These are phyloP conservation scores for Salvia sclarea DNA, from an alignment of 305 asterid genomes.

Conservation along the genomic window DNA sequence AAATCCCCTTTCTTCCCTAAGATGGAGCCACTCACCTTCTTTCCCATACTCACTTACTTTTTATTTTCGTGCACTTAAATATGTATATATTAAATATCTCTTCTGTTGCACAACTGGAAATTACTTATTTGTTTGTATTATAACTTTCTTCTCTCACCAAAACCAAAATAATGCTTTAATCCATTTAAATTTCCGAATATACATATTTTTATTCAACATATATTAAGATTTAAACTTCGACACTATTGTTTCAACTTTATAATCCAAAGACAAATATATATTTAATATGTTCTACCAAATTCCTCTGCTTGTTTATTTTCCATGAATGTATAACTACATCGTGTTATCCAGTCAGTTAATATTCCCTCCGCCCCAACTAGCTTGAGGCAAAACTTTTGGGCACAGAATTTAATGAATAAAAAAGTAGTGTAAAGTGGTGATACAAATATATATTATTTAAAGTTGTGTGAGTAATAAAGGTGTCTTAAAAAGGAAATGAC, in stretches of 20 bases:
- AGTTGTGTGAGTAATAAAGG: no score
- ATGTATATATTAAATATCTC: neutral
- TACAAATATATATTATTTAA: no score
- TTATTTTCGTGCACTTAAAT: neutral
- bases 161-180: neutral
- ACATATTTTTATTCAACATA: neutral
- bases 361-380: no score
- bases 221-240: neutral
- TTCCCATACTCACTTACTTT: neutral
- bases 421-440: no score
- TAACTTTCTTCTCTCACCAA: neutral
- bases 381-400: no score
- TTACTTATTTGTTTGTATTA: neutral
- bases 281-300: conserved; percentile 7
- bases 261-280: neutral
- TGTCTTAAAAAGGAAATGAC: no score
- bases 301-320: neutral
- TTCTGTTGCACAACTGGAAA: neutral
- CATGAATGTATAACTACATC: neutral
- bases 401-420: no score
- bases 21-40: neutral
- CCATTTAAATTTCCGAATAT: neutral
- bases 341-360: neutral
- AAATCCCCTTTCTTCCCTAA: neutral
- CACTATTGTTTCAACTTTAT: neutral